Evolutionary conservation across 306 rosid genomes (phyloP).

Genomic region (Ammopiptanthus mongolicus): DNA sequence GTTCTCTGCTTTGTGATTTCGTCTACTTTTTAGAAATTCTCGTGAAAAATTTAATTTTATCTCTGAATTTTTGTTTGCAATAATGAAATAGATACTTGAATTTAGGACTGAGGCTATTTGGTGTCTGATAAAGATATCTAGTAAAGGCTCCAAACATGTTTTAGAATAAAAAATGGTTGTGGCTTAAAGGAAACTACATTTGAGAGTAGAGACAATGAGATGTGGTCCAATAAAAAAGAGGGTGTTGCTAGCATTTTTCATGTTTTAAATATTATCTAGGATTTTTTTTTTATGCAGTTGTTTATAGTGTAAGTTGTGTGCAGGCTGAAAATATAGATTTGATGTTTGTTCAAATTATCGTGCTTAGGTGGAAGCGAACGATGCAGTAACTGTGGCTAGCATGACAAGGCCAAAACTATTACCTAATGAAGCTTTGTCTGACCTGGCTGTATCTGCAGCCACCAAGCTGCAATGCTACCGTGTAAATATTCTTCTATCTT

Average conservation of each 20-base stretch:
- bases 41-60: neutral
- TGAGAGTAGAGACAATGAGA: neutral
- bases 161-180: neutral
- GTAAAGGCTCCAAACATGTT: neutral
- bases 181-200: neutral
- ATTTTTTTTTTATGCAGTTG: neutral
- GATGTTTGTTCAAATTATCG: slow-evolving; percentile 4
- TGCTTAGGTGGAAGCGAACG: slow-evolving; percentile 79
- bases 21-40: neutral
- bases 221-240: no score
- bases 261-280: neutral
- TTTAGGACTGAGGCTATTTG: neutral
- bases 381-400: slow-evolving; percentile 88
- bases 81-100: neutral
- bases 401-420: slow-evolving; percentile 77
- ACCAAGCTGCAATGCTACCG: slow-evolving; percentile 84
- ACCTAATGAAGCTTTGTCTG: slow-evolving; percentile 77
- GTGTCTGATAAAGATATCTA: neutral
- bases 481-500: slow-evolving; percentile 30
- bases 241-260: no score
- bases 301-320: slow-evolving; percentile 8
- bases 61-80: neutral
- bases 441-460: slow-evolving; percentile 87
- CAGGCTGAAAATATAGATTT: neutral
- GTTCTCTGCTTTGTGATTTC: neutral